These are phyloP conservation scores for Mycena leptocephala DNA, from an alignment of 768 basidiomycete species.

Conservation along the genomic window DNA sequence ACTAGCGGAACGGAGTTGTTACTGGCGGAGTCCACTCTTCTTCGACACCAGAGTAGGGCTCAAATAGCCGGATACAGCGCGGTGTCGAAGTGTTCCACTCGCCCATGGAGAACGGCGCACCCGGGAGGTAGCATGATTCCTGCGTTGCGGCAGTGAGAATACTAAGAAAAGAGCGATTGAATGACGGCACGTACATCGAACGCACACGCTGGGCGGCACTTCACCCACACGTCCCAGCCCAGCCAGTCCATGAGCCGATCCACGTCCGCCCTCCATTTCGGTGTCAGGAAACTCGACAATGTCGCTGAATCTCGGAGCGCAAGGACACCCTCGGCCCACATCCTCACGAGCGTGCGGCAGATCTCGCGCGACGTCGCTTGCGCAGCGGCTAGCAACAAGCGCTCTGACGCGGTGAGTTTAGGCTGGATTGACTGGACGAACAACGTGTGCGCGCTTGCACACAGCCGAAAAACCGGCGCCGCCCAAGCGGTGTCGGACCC, in stretches of 20 bases:
- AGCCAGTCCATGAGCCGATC: slow-evolving; percentile 63
- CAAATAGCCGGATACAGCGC: slow-evolving; percentile 23
- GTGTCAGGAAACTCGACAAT: slow-evolving; percentile 27
- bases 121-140: slow-evolving; percentile 31
- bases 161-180: neutral
- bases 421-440: slow-evolving; percentile 32
- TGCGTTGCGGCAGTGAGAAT: neutral
- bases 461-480: slow-evolving; percentile 48
- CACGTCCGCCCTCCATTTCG: slow-evolving; percentile 54
- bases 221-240: slow-evolving; percentile 68
- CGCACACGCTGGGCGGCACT: slow-evolving; percentile 62
- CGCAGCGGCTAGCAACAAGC: slow-evolving; percentile 47
- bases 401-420: slow-evolving; percentile 48
- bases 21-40: too few species aligned
- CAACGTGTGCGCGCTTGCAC: slow-evolving; percentile 49
- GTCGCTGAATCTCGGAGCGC: slow-evolving; percentile 5
- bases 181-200: slow-evolving; percentile 58
- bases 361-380: slow-evolving; percentile 60
- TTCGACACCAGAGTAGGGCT: slow-evolving; percentile 29
- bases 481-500: slow-evolving; percentile 48
- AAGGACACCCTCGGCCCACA: slow-evolving; percentile 63
- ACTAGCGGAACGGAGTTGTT: too few species aligned
- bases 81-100: slow-evolving; percentile 23
- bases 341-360: slow-evolving; percentile 59
- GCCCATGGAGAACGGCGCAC: slow-evolving; percentile 25